Conservation (phyloP, 106 monocot genomes). For the Dendrobium nobile region DNA sequence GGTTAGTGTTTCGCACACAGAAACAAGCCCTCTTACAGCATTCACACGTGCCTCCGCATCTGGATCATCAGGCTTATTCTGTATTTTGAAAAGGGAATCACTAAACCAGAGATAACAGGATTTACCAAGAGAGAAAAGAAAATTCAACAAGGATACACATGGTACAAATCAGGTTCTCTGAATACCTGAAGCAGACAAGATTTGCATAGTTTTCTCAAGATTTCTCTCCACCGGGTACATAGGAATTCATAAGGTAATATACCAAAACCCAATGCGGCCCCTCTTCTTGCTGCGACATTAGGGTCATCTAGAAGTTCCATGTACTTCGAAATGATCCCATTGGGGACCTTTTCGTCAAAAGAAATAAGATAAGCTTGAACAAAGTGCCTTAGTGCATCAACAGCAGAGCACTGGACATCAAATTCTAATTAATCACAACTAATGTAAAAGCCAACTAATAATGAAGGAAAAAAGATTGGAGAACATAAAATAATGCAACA, state of each 20-base stretch:
- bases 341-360: conserved; percentile 31
- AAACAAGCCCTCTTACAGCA: conserved; percentile 59
- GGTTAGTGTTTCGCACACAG: conserved; percentile 83
- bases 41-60: conserved; percentile 96
- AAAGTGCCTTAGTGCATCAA: conserved; percentile 77
- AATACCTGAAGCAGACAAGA: conserved; percentile 76
- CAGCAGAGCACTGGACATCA: conserved; percentile 65
- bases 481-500: not conserved
- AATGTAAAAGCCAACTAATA: not conserved
- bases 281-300: conserved; percentile 97
- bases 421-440: not conserved
- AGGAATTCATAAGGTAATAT: conserved; percentile 67
- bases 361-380: conserved; percentile 55
- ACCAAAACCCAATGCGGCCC: conserved; percentile 85
- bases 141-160: not conserved
- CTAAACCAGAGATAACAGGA: not conserved
- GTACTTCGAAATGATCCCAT: conserved; percentile 46
- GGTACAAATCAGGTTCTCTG: not conserved
- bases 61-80: conserved; percentile 81
- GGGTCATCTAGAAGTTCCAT: conserved; percentile 71
- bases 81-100: conserved; percentile 14
- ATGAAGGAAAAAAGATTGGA: not conserved
- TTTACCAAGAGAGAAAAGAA: not conserved
- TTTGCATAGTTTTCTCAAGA: conserved; percentile 54
- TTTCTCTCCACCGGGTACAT: conserved; percentile 38